Conservation (phyloP, 139 green algal genomes). For the Tetradesmus lagerheimii region DNA sequence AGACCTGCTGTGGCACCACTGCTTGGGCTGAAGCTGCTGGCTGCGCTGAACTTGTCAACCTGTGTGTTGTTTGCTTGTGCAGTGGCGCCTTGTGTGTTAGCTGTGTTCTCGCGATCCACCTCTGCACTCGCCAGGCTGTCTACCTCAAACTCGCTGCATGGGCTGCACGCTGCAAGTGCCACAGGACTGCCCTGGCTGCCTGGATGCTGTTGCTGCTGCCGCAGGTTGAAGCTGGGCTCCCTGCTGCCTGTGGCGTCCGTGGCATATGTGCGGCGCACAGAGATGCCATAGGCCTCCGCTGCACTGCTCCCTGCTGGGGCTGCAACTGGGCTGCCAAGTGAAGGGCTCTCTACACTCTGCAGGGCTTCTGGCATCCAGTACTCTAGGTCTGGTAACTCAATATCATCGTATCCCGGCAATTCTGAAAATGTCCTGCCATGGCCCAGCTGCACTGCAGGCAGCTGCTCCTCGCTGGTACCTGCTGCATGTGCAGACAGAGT, state of each 20-base stretch:
- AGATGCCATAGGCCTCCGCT: background rate
- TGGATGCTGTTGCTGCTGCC: background rate
- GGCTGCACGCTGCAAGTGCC: background rate
- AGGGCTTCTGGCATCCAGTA: conserved; percentile 22
- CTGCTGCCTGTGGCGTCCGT: background rate
- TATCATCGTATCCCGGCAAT: conserved; percentile 6
- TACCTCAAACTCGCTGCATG: background rate
- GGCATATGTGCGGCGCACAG: background rate
- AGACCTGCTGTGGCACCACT: background rate
- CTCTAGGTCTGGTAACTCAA: background rate
- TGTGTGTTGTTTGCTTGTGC: background rate
- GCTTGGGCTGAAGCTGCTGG: background rate
- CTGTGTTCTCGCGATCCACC: background rate
- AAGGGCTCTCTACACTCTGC: background rate
- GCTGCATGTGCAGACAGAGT: background rate
- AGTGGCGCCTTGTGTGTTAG: background rate
- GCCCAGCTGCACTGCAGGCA: conserved; percentile 2
- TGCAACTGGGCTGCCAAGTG: background rate
- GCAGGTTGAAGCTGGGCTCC: background rate
- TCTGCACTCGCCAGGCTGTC: background rate
- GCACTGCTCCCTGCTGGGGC: background rate
- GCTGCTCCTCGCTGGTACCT: background rate
- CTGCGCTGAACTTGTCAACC: background rate
- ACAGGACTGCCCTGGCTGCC: background rate
- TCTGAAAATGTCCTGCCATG: conserved; percentile 12